A percentile compares a stretch with the other conserved stretches of the same genome.
These are phyloP conservation scores for Exophiala lecanii-corni DNA, from an alignment of 2,329 filamentous ascomycete genomes.

Conservation along the genomic window DNA sequence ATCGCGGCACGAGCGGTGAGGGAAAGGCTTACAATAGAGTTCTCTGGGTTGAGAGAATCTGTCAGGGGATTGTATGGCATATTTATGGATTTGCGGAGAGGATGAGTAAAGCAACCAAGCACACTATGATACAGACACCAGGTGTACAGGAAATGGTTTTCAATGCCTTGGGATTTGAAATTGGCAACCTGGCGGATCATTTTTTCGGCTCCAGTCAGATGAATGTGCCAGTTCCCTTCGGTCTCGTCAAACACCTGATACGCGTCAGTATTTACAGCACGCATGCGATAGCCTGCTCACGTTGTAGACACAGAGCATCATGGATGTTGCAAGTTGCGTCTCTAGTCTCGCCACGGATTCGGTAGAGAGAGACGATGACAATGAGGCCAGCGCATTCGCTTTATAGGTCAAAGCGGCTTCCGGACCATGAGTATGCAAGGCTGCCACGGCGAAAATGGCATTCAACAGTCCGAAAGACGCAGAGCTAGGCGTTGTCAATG, in stretches of 20 bases:
- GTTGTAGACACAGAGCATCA: slow-evolving; percentile 6
- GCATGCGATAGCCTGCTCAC: no score
- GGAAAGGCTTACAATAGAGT: no score
- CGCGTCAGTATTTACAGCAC: no score
- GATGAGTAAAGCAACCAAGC: no score
- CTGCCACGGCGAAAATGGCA: slow-evolving; percentile 1
- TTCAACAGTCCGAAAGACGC: slow-evolving; percentile 2
- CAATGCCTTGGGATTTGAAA: no score
- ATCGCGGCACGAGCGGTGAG: no score
- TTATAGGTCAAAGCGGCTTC: slow-evolving; percentile 1
- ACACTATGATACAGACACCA: slow-evolving; percentile 6
- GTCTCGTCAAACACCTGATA: slow-evolving; percentile 5
- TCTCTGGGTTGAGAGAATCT: no score
- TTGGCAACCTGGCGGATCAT: no score
- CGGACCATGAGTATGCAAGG: slow-evolving; percentile 2
- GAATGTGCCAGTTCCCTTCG: slow-evolving; percentile 4
- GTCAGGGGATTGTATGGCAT: no score
- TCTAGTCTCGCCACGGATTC: not conserved
- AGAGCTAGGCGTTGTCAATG: not conserved
- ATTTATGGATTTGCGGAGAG: no score
- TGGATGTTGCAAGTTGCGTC: slow-evolving; percentile 3
- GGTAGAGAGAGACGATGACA: not conserved
- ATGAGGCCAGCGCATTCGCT: not conserved
- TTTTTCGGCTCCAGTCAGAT: not conserved
- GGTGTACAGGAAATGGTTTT: slow-evolving; percentile 2